Evolutionary conservation across 306 rosid genomes (phyloP).

Genomic region (Sphenostylis stenocarpa): DNA sequence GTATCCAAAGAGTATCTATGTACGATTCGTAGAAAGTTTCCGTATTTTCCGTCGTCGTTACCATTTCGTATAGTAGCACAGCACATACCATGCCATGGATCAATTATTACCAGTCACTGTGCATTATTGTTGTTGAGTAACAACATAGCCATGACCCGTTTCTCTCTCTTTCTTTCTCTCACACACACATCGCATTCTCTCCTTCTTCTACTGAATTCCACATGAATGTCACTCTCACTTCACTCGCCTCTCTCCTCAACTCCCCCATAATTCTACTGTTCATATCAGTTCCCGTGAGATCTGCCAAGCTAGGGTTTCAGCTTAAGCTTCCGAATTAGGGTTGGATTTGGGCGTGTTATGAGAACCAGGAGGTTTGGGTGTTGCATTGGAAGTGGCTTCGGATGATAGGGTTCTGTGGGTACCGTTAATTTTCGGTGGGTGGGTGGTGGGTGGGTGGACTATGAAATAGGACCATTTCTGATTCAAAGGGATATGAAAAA

Average conservation of each 20-base stretch:
- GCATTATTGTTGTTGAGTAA: slow-evolving; percentile 19
- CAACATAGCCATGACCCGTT: not conserved
- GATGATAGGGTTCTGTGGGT: slow-evolving; percentile 39
- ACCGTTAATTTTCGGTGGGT: slow-evolving; percentile 29
- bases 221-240: slow-evolving; percentile 35
- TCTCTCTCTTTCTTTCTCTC: not conserved
- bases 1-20: not conserved
- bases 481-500: not conserved
- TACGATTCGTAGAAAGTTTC: not conserved
- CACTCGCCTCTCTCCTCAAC: slow-evolving; percentile 12
- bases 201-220: slow-evolving; percentile 25
- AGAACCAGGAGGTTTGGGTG: slow-evolving; percentile 45
- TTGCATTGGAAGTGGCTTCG: slow-evolving; percentile 66
- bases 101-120: slow-evolving; percentile 29
- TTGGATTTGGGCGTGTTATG: slow-evolving; percentile 43
- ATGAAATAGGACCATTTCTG: slow-evolving; percentile 19
- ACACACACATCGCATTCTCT: slow-evolving; percentile 17
- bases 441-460: slow-evolving; percentile 29
- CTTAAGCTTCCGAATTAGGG: slow-evolving; percentile 22
- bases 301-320: slow-evolving; percentile 53
- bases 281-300: slow-evolving; percentile 28
- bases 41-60: not conserved
- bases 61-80: not conserved
- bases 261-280: slow-evolving; percentile 7
- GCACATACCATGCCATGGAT: not conserved